Percentiles rank a stretch among this genome's conserved stretches.
phyloP scores from a whole-genome alignment of 176 grass and related monocot species.

The maize (Zea mays) region DNA sequence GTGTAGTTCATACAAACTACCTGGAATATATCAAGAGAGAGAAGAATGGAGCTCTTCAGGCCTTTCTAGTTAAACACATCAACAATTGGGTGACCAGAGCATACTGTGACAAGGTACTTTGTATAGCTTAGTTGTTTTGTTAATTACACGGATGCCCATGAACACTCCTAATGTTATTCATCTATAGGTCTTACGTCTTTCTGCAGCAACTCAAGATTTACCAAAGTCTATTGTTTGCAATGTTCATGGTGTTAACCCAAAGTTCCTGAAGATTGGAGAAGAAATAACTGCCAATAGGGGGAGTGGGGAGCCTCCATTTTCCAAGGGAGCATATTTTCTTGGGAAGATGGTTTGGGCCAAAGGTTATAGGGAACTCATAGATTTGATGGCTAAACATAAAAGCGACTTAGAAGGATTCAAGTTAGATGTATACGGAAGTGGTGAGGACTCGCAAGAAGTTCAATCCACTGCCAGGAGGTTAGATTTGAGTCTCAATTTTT shows the following conservation, averaged over 20 bases:
- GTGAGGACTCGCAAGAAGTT: constrained; percentile 71
- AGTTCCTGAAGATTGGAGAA: constrained; percentile 71
- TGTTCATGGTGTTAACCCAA: constrained; percentile 76
- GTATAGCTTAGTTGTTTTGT: constrained; percentile 12
- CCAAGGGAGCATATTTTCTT: constrained; percentile 78
- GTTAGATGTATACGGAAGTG: constrained; percentile 73
- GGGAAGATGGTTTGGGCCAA: constrained; percentile 94
- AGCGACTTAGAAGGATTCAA: constrained; percentile 63
- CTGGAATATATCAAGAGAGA: constrained; percentile 91
- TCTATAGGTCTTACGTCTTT: constrained; percentile 65
- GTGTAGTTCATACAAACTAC: constrained; percentile 92
- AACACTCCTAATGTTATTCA: constrained; percentile 22
- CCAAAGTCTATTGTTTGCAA: constrained; percentile 78
- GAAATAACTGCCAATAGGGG: constrained; percentile 49
- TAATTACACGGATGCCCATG: neutral
- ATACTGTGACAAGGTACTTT: constrained; percentile 75
- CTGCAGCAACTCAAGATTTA: constrained; percentile 72
- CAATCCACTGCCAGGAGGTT: constrained; percentile 59
- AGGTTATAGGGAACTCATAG: constrained; percentile 72
- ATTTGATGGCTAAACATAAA: constrained; percentile 71
- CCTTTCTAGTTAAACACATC: constrained; percentile 85
- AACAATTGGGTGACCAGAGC: constrained; percentile 86
- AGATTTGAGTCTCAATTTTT: constrained; percentile 69
- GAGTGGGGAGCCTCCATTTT: constrained; percentile 51
- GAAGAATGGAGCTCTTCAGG: constrained; percentile 72